Evolutionary conservation across 805 yeast species (phyloP).

Genomic region (Ogataea trehaloabstinens): DNA sequence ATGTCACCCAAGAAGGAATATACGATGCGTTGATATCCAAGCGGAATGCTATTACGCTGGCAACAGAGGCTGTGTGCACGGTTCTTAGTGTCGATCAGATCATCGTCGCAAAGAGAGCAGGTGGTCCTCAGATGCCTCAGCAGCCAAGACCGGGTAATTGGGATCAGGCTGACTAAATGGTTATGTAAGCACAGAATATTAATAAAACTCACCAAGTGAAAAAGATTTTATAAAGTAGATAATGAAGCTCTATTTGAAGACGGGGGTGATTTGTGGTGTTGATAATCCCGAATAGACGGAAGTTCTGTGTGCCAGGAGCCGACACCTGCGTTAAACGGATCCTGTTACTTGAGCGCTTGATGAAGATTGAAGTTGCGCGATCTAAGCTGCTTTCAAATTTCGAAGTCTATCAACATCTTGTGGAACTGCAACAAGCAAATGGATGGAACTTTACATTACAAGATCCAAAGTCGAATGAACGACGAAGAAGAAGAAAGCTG

Average conservation of each 20-base stretch:
- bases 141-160: constrained; percentile 91
- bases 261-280: too few relatives aligned
- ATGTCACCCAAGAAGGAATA: constrained; percentile 66
- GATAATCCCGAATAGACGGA: too few relatives aligned
- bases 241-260: constrained; percentile 15
- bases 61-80: constrained; percentile 93
- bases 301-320: too few relatives aligned
- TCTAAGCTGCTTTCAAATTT: constrained; percentile 61
- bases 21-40: constrained; percentile 80
- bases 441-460: constrained; percentile 43
- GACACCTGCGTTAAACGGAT: too few relatives aligned
- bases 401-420: constrained; percentile 60
- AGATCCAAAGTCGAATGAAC: constrained; percentile 19
- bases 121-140: constrained; percentile 90
- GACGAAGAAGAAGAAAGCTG: constrained; percentile 28
- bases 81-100: constrained; percentile 92
- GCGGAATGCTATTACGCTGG: constrained; percentile 84
- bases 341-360: too few relatives aligned
- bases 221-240: constrained; percentile 1
- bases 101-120: constrained; percentile 98
- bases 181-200: constrained; percentile 1
- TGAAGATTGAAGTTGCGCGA: constrained; percentile 49
- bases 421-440: constrained; percentile 44
- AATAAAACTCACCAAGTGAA: constrained; percentile 3
- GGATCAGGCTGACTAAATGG: constrained; percentile 79